A percentile compares a stretch with the other conserved stretches of the same genome.
Evolutionary conservation across 2,329 filamentous ascomycete genomes (phyloP).

Genomic region (Bipolaris oryzae): DNA sequence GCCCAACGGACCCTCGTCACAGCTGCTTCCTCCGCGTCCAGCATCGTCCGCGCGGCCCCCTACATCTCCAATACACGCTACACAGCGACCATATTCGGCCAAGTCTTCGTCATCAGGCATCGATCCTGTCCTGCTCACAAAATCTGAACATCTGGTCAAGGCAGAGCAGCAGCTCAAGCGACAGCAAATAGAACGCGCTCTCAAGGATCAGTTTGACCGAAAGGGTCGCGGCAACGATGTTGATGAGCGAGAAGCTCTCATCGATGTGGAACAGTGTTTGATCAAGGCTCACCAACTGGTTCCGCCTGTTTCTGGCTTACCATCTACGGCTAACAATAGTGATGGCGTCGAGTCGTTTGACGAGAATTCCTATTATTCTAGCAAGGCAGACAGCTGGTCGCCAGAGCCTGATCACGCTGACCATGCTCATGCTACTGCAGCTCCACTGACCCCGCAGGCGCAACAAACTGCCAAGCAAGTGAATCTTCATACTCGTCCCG

Average conservation of each 20-base stretch:
- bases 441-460: constrained; percentile 36
- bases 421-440: constrained; percentile 39
- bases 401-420: constrained; percentile 53
- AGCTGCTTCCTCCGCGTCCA: constrained; percentile 38
- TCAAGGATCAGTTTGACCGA: constrained; percentile 78
- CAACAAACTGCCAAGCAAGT: constrained; percentile 31
- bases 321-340: constrained; percentile 61
- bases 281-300: constrained; percentile 72
- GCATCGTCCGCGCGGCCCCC: constrained; percentile 35
- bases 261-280: constrained; percentile 53
- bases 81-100: constrained; percentile 44
- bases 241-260: constrained; percentile 53
- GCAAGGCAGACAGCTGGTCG: constrained; percentile 79
- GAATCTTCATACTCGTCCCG: constrained; percentile 20
- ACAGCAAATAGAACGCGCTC: constrained; percentile 75
- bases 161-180: constrained; percentile 82
- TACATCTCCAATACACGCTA: constrained; percentile 30
- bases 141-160: constrained; percentile 82
- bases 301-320: constrained; percentile 68
- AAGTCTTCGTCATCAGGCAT: constrained; percentile 67
- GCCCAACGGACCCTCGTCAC: constrained; percentile 33
- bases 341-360: constrained; percentile 83
- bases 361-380: constrained; percentile 95
- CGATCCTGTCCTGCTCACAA: constrained; percentile 82
- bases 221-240: constrained; percentile 57